These are phyloP conservation scores for Hyaloscypha hepaticicola DNA, from an alignment of 495 filamentous ascomycete genomes.

Conservation along the genomic window DNA sequence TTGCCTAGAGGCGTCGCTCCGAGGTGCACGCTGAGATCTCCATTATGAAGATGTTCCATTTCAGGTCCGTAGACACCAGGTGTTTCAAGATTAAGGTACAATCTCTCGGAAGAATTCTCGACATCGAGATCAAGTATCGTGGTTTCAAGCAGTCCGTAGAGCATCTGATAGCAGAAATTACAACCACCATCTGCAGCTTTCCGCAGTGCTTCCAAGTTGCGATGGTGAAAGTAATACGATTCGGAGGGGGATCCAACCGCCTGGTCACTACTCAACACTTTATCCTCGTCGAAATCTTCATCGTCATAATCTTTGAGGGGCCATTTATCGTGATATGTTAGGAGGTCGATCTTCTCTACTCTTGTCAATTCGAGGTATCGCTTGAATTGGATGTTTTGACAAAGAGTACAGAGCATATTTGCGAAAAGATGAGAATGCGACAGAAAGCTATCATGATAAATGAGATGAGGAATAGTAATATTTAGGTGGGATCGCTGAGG, in stretches of 20 bases:
- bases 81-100: constrained; percentile 12
- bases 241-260: constrained; percentile 4
- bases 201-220: constrained; percentile 7
- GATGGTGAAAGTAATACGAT: constrained; percentile 14
- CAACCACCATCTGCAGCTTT: constrained; percentile 10
- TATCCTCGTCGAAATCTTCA: constrained; percentile 8
- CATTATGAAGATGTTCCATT: constrained; percentile 1
- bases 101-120: constrained; percentile 5
- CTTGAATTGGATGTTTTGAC: constrained; percentile 14
- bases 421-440: constrained; percentile 13
- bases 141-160: constrained; percentile 3
- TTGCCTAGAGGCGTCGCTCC: neutral
- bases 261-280: constrained; percentile 12
- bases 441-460: constrained; percentile 6
- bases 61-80: neutral
- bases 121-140: neutral
- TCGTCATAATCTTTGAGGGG: too few species aligned
- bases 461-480: constrained; percentile 1
- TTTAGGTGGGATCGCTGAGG: too few species aligned
- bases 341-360: constrained; percentile 9
- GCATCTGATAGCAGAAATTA: constrained; percentile 6
- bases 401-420: constrained; percentile 10
- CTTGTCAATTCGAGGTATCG: constrained; percentile 9
- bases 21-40: constrained; percentile 8
- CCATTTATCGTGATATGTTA: constrained; percentile 11